These are phyloP conservation scores for Rhizopogon salebrosus DNA, from an alignment of 768 basidiomycete genomes.

Conservation along the genomic window DNA sequence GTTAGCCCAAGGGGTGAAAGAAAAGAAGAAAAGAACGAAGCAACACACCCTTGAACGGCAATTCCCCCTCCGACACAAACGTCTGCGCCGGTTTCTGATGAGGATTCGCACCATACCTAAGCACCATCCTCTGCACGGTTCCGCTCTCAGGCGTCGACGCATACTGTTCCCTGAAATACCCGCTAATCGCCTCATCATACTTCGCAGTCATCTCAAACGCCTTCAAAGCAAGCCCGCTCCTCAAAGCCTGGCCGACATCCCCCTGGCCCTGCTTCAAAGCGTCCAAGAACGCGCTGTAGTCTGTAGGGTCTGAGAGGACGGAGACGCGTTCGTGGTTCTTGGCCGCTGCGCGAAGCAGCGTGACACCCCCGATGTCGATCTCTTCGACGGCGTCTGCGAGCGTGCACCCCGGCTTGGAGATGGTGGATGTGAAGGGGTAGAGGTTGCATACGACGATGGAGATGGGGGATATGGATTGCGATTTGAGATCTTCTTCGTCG, in stretches of 20 bases:
- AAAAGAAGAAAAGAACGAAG: background rate
- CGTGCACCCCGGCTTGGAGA: slow-evolving; percentile 83
- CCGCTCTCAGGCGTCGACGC: slow-evolving; percentile 78
- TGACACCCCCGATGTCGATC: slow-evolving; percentile 98
- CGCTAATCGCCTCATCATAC: slow-evolving; percentile 94
- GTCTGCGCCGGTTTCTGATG: slow-evolving; percentile 99
- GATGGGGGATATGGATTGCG: slow-evolving; percentile 87
- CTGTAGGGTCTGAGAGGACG: slow-evolving; percentile 82
- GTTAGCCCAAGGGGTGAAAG: background rate
- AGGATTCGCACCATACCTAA: slow-evolving; percentile 96
- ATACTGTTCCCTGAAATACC: slow-evolving; percentile 95
- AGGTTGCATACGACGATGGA: slow-evolving; percentile 98
- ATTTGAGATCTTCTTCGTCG: slow-evolving; percentile 79
- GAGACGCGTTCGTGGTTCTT: slow-evolving; percentile 96
- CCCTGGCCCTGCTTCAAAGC: slow-evolving; percentile 75
- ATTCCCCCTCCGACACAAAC: slow-evolving; percentile 78
- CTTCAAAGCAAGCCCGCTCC: slow-evolving; percentile 85
- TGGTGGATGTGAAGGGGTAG: slow-evolving; percentile 92
- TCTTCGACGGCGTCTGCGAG: slow-evolving; percentile 94
- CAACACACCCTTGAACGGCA: slow-evolving; percentile 85
- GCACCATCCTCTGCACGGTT: slow-evolving; percentile 74
- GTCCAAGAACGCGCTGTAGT: slow-evolving; percentile 78
- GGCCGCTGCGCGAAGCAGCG: slow-evolving; percentile 93
- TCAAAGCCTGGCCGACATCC: slow-evolving; percentile 63
- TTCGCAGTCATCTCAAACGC: slow-evolving; percentile 95